phyloP scores from a whole-genome alignment of 768 basidiomycete genomes.

The Mycena chlorophos region DNA sequence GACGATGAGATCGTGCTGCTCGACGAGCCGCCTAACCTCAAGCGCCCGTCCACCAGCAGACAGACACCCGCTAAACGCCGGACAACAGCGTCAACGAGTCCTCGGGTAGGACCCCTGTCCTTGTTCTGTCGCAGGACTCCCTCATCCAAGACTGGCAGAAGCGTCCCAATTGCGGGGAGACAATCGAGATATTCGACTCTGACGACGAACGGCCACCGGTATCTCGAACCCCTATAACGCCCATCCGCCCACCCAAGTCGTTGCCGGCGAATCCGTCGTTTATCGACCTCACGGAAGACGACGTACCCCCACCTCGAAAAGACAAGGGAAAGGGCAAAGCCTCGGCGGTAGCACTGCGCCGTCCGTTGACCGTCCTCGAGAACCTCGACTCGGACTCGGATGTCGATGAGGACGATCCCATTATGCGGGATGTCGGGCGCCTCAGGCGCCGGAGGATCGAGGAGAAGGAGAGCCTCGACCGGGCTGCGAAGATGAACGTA shows the following conservation, averaged over 20 bases:
- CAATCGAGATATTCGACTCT: neutral
- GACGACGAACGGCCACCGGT: neutral
- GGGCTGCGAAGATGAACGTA: neutral
- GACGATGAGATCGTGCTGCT: neutral
- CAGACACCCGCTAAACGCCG: neutral
- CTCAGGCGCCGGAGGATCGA: neutral
- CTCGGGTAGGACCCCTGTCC: neutral
- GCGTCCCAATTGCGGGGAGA: neutral
- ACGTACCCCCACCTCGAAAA: neutral
- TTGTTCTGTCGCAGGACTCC: neutral
- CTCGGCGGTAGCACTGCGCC: neutral
- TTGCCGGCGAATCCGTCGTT: neutral
- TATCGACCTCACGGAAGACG: neutral
- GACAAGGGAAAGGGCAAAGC: neutral
- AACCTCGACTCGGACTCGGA: constrained; percentile 3
- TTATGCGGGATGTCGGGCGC: neutral
- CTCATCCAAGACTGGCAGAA: neutral
- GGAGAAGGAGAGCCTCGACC: neutral
- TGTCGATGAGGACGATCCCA: neutral
- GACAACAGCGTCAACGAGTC: neutral
- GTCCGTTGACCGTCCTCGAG: neutral
- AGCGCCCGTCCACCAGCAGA: neutral
- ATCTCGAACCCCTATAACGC: neutral
- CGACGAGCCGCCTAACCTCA: neutral
- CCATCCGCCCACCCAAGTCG: neutral